Evolutionary conservation across 257 asterid species (phyloP).

Genomic region (Solanum corneliomulleri): DNA sequence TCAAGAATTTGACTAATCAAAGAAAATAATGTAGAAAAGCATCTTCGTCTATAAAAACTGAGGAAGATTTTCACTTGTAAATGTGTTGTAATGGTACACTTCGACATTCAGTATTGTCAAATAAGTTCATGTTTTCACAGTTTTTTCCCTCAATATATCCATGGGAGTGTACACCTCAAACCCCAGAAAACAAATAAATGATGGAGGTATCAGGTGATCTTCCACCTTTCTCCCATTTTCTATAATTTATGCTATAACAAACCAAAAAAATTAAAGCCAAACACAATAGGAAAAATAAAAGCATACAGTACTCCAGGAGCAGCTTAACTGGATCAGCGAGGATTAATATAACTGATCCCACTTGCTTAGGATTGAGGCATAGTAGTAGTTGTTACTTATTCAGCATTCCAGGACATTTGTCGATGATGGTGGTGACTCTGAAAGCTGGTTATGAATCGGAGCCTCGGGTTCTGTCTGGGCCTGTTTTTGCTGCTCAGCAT

Average conservation of each 20-base stretch:
- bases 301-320: neutral
- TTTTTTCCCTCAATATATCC: neutral
- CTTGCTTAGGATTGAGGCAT: neutral
- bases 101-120: slow-evolving; percentile 16
- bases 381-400: neutral
- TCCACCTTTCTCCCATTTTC: slow-evolving; percentile 38
- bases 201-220: slow-evolving; percentile 51
- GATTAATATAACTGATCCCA: neutral
- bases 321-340: neutral
- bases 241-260: slow-evolving; percentile 18
- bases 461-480: slow-evolving; percentile 29
- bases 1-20: neutral
- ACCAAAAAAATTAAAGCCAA: neutral
- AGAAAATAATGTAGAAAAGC: neutral
- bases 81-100: slow-evolving; percentile 25
- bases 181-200: slow-evolving; percentile 10
- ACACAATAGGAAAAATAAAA: neutral
- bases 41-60: slow-evolving; percentile 32
- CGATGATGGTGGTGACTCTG: slow-evolving; percentile 21
- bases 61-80: slow-evolving; percentile 28
- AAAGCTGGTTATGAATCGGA: slow-evolving; percentile 18
- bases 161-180: slow-evolving; percentile 9
- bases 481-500: slow-evolving; percentile 61
- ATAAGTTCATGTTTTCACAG: slow-evolving; percentile 15
- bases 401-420: slow-evolving; percentile 34